These are phyloP conservation scores for Tetragonia tetragonoides DNA, from an alignment of 148 eudicot species.

Conservation along the genomic window DNA sequence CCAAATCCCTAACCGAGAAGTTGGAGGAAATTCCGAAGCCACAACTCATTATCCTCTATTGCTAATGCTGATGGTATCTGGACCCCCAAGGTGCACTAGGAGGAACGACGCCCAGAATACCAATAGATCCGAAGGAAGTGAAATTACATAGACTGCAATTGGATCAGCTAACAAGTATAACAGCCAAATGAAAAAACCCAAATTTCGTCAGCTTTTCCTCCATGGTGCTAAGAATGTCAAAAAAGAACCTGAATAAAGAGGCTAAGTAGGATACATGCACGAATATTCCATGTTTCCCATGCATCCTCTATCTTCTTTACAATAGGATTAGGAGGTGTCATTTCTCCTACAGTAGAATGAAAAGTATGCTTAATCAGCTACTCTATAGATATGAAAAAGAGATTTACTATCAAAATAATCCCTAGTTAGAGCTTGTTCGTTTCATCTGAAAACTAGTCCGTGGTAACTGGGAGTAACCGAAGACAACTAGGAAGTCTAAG, in stretches of 20 bases:
- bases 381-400: too few relatives aligned
- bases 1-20: constrained; percentile 6
- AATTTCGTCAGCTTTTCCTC: neutral
- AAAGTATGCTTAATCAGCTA: too few relatives aligned
- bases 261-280: constrained; percentile 10
- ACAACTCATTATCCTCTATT: constrained; percentile 17
- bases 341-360: neutral
- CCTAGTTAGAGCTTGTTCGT: too few relatives aligned
- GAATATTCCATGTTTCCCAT: constrained; percentile 14
- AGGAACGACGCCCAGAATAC: constrained; percentile 14
- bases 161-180: constrained; percentile 11
- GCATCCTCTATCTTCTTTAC: constrained; percentile 1
- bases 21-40: constrained; percentile 15
- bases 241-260: neutral
- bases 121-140: too few relatives aligned
- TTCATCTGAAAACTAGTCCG: too few relatives aligned
- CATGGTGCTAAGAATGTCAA: constrained; percentile 16
- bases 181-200: constrained; percentile 2
- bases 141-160: constrained; percentile 13
- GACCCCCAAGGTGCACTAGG: constrained; percentile 14
- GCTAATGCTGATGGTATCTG: constrained; percentile 13
- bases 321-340: neutral
- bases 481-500: too few relatives aligned
- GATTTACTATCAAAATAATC: too few relatives aligned
- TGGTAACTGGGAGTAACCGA: too few relatives aligned